phyloP scores from a whole-genome alignment of 805 yeast species.

The Saturnispora gosingensis region DNA sequence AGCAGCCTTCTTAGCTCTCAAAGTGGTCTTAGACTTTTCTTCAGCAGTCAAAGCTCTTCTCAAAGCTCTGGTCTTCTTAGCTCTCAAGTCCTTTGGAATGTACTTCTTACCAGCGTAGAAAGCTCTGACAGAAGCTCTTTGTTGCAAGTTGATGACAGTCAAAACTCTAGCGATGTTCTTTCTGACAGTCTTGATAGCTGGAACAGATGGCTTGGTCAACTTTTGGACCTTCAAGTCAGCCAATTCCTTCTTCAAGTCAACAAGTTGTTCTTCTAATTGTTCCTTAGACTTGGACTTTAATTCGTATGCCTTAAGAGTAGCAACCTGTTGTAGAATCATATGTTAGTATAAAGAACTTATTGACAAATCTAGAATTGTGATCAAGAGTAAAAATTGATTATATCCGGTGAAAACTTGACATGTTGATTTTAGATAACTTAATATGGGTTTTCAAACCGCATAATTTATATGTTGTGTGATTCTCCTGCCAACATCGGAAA shows the following conservation, averaged over 20 bases:
- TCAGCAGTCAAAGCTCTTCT: slow-evolving; percentile 90
- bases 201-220: slow-evolving; percentile 83
- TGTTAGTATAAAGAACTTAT: too few species aligned
- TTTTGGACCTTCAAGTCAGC: slow-evolving; percentile 95
- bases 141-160: slow-evolving; percentile 93
- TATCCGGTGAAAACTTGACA: too few species aligned
- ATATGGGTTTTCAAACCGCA: too few species aligned
- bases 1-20: slow-evolving; percentile 83
- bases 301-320: slow-evolving; percentile 92
- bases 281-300: slow-evolving; percentile 95
- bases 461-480: too few species aligned
- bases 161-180: slow-evolving; percentile 97
- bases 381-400: too few species aligned
- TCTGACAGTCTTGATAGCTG: slow-evolving; percentile 95
- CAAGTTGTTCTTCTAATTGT: slow-evolving; percentile 88
- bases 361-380: too few species aligned
- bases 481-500: too few species aligned
- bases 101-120: slow-evolving; percentile 92
- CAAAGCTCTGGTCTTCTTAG: slow-evolving; percentile 99
- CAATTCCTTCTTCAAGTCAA: slow-evolving; percentile 93
- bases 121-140: slow-evolving; percentile 90
- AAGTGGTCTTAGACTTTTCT: slow-evolving; percentile 77
- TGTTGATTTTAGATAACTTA: too few species aligned
- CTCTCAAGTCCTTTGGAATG: slow-evolving; percentile 98
- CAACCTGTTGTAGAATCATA: slow-evolving; percentile 32